These are phyloP conservation scores for Homolaphlyctis polyrhiza DNA, from an alignment of 371 early-diverging fungal species.

Conservation along the genomic window DNA sequence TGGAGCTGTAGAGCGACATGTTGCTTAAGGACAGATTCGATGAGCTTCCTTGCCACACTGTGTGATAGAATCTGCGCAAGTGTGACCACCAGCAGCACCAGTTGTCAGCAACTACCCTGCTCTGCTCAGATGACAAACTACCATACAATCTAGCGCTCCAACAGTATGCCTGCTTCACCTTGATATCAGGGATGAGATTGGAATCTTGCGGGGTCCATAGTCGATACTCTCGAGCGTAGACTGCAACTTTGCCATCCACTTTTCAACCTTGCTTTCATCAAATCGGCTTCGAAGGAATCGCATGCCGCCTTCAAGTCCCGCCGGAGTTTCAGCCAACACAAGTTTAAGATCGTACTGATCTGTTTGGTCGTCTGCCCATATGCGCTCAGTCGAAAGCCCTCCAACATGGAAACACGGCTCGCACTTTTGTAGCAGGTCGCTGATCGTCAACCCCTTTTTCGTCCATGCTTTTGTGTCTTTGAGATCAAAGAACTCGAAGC, in stretches of 20 bases:
- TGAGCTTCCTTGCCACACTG: slow-evolving; percentile 9
- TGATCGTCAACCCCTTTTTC: slow-evolving; percentile 12
- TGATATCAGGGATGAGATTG: slow-evolving; percentile 37
- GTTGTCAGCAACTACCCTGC: background rate
- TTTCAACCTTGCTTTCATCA: slow-evolving; percentile 30
- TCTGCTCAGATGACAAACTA: too few species aligned
- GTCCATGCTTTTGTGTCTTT: slow-evolving; percentile 21
- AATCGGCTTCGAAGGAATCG: slow-evolving; percentile 22
- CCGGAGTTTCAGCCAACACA: slow-evolving; percentile 26
- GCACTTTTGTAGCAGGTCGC: slow-evolving; percentile 15
- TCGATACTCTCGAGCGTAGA: slow-evolving; percentile 39
- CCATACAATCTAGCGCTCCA: too few species aligned
- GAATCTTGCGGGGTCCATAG: slow-evolving; percentile 22
- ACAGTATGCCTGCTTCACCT: slow-evolving; percentile 23
- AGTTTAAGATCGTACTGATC: slow-evolving; percentile 30
- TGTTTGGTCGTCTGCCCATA: slow-evolving; percentile 26
- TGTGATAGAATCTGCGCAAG: slow-evolving; percentile 11
- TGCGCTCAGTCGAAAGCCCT: slow-evolving; percentile 10
- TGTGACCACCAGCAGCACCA: background rate
- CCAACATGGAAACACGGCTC: slow-evolving; percentile 1
- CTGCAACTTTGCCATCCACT: slow-evolving; percentile 38
- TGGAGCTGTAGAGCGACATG: background rate
- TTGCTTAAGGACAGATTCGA: background rate
- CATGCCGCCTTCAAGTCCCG: slow-evolving; percentile 23
- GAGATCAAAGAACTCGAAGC: slow-evolving; percentile 30